A percentile compares a stretch with the other conserved stretches of the same genome.
phyloP scores from a whole-genome alignment of 768 basidiomycete species.

The Suillus cothurnatus region DNA sequence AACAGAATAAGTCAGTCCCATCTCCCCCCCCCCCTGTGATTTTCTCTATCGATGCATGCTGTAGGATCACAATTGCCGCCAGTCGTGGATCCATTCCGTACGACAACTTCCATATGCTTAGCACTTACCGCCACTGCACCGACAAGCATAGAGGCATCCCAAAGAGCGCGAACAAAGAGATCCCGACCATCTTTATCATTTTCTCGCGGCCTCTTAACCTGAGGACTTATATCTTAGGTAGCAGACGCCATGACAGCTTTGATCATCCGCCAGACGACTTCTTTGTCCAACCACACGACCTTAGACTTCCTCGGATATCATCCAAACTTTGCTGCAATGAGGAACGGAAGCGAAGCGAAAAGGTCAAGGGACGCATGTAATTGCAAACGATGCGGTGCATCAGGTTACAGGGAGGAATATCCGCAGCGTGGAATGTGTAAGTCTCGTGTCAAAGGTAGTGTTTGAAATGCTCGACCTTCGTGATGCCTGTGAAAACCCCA shows the following conservation, averaged over 20 bases:
- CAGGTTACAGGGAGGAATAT: slow-evolving; percentile 88
- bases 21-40: too few species aligned
- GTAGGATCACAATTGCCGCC: too few species aligned
- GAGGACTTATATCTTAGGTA: slow-evolving; percentile 5
- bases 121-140: slow-evolving; percentile 70
- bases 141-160: slow-evolving; percentile 73
- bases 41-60: too few species aligned
- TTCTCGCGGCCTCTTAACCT: slow-evolving; percentile 52
- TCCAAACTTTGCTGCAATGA: slow-evolving; percentile 32
- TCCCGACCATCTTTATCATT: slow-evolving; percentile 77
- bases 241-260: slow-evolving; percentile 39
- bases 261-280: slow-evolving; percentile 53
- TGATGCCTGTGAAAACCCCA: slow-evolving; percentile 72
- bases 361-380: slow-evolving; percentile 79
- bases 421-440: slow-evolving; percentile 56
- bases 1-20: too few species aligned
- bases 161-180: slow-evolving; percentile 70
- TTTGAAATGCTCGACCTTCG: slow-evolving; percentile 51
- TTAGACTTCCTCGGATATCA: slow-evolving; percentile 41
- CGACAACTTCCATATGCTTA: too few species aligned
- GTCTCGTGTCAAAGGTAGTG: neutral
- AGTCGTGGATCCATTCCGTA: too few species aligned
- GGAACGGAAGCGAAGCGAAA: slow-evolving; percentile 56
- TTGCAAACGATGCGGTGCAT: slow-evolving; percentile 82
- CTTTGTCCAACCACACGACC: slow-evolving; percentile 72